Conservation (phyloP, 164 flowering plant species). For the Saururus chinensis region DNA sequence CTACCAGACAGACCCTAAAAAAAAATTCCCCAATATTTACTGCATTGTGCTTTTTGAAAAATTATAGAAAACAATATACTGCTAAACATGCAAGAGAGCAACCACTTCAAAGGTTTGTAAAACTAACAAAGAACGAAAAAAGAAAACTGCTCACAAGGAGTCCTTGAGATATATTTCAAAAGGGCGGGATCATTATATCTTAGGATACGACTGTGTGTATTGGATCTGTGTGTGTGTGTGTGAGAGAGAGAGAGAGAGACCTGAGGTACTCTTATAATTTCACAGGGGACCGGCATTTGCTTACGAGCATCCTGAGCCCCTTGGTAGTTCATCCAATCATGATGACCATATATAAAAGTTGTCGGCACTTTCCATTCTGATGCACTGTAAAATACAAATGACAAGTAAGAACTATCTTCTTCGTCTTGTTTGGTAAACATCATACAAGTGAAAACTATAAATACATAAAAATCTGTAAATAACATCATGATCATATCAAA, state of each 20-base stretch:
- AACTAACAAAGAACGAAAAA: neutral
- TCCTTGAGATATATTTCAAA: neutral
- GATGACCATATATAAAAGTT: constrained; percentile 71
- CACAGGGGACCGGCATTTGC: constrained; percentile 86
- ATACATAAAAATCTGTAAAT: too few species aligned
- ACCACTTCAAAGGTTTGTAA: neutral
- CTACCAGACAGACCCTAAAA: too few species aligned
- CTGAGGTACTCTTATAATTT: constrained; percentile 87
- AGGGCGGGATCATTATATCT: neutral
- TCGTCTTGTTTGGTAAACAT: neutral
- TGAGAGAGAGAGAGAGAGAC: constrained; percentile 27
- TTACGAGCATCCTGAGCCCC: constrained; percentile 88
- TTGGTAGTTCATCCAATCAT: constrained; percentile 94
- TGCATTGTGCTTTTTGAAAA: too few species aligned
- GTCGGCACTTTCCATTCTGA: constrained; percentile 97
- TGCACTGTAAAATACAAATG: constrained; percentile 43
- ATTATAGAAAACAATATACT: too few species aligned
- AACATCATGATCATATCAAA: neutral
- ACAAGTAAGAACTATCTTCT: neutral
- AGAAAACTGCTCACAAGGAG: neutral
- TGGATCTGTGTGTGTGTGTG: constrained; percentile 1
- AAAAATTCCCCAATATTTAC: too few species aligned
- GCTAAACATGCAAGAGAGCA: too few species aligned
- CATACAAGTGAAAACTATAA: neutral
- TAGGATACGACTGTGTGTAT: neutral